Conservation (phyloP, 306 rosid species). For the cucumber (Cucumis sativus) region Cucumber_9930_V3 NC_026660.2:26714001-26714500, state of each 20-base stretch:
- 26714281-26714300: neutral
- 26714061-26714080: neutral
- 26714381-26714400: constrained; percentile 6
- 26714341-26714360: constrained; percentile 25
- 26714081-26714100: neutral
- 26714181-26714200: constrained; percentile 21
- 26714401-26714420: constrained; percentile 8
- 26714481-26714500: neutral
- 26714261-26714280: neutral
- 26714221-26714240: constrained; percentile 25
- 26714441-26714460: constrained; percentile 16
- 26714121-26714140: neutral
- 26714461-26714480: neutral
- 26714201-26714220: constrained; percentile 16
- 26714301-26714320: neutral
- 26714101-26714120: neutral
- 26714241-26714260: constrained; percentile 17
- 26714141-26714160: neutral
- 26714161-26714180: neutral
- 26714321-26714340: neutral
- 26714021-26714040: neutral
- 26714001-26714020: neutral
- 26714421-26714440: constrained; percentile 24
- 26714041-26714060: neutral
- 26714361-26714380: constrained; percentile 37